A percentile compares a stretch with the other conserved stretches of the same genome.
Conservation (phyloP, 2,329 filamentous ascomycete genomes). For the Penicillium sp. region DNA sequence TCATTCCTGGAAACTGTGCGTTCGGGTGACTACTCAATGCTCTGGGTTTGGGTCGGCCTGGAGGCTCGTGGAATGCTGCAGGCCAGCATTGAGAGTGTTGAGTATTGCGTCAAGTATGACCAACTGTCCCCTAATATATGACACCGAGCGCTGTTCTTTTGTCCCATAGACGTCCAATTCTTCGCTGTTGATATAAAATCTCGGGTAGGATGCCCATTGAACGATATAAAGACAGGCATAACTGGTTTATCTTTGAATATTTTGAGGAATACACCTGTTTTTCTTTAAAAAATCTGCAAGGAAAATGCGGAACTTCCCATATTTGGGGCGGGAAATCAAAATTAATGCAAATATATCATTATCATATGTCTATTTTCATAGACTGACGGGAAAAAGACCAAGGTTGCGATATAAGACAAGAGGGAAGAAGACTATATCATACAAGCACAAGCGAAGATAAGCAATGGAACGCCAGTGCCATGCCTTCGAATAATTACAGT, state of each 20-base stretch:
- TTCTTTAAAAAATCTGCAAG: neutral
- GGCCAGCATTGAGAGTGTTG: slow-evolving; percentile 84
- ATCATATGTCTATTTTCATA: slow-evolving; percentile 10
- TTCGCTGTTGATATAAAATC: slow-evolving; percentile 1
- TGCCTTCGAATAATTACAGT: slow-evolving; percentile 19
- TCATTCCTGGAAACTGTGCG: slow-evolving; percentile 59
- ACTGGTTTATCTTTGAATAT: neutral
- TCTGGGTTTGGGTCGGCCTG: slow-evolving; percentile 86
- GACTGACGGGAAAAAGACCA: neutral
- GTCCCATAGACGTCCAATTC: slow-evolving; percentile 5
- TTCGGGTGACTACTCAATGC: slow-evolving; percentile 75
- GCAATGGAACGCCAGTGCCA: slow-evolving; percentile 26
- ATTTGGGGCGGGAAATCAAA: neutral
- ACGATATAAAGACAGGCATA: neutral
- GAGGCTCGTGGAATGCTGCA: slow-evolving; percentile 87
- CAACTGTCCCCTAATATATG: slow-evolving; percentile 82
- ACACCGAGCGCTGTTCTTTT: slow-evolving; percentile 5
- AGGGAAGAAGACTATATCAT: slow-evolving; percentile 8
- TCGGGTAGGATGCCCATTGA: slow-evolving; percentile 3
- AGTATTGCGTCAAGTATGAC: slow-evolving; percentile 88
- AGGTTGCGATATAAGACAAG: slow-evolving; percentile 10
- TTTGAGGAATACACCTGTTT: neutral
- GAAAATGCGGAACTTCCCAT: neutral
- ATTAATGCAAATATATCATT: slow-evolving; percentile 7
- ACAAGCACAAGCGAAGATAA: slow-evolving; percentile 2